These are phyloP conservation scores for Suillus bovinus DNA, from an alignment of 768 basidiomycete species.

Conservation along the genomic window DNA sequence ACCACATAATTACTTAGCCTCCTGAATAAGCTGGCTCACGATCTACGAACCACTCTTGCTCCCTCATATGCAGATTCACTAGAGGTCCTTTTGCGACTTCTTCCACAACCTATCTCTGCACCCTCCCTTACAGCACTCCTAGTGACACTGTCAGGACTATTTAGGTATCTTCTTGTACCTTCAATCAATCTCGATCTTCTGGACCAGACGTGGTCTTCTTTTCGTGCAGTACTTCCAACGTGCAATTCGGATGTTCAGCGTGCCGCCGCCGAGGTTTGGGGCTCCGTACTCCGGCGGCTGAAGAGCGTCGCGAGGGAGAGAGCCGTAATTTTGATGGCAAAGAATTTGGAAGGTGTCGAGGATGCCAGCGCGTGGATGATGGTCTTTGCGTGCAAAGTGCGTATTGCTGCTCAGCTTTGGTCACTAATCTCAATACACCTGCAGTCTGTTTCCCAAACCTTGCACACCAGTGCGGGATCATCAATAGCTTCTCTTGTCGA, in stretches of 20 bases:
- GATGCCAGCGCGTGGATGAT: slow-evolving; percentile 74
- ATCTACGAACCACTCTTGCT: slow-evolving; percentile 74
- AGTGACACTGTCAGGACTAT: slow-evolving; percentile 65
- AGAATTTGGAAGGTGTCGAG: slow-evolving; percentile 50
- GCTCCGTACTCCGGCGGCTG: slow-evolving; percentile 68
- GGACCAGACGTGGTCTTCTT: slow-evolving; percentile 57
- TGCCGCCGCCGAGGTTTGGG: slow-evolving; percentile 88
- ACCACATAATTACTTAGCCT: slow-evolving; percentile 45
- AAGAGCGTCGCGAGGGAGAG: slow-evolving; percentile 58
- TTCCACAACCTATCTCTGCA: slow-evolving; percentile 60
- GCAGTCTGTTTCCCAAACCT: slow-evolving; percentile 78
- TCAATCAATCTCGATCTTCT: slow-evolving; percentile 52
- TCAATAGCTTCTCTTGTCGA: slow-evolving; percentile 60
- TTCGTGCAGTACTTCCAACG: slow-evolving; percentile 51
- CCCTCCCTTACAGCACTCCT: slow-evolving; percentile 62
- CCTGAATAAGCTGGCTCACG: slow-evolving; percentile 75
- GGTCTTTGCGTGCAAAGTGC: slow-evolving; percentile 78
- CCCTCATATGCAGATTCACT: slow-evolving; percentile 62
- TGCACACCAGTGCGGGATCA: slow-evolving; percentile 74
- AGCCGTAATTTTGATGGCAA: slow-evolving; percentile 56
- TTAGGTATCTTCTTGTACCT: slow-evolving; percentile 74
- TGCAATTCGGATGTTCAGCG: slow-evolving; percentile 74
- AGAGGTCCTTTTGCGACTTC: slow-evolving; percentile 52
- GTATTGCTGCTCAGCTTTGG: background rate
- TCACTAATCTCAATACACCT: slow-evolving; percentile 1